These are phyloP conservation scores for Phytophthora capsici DNA, from an alignment of 352 stramenopile species.

Conservation along the genomic window DNA sequence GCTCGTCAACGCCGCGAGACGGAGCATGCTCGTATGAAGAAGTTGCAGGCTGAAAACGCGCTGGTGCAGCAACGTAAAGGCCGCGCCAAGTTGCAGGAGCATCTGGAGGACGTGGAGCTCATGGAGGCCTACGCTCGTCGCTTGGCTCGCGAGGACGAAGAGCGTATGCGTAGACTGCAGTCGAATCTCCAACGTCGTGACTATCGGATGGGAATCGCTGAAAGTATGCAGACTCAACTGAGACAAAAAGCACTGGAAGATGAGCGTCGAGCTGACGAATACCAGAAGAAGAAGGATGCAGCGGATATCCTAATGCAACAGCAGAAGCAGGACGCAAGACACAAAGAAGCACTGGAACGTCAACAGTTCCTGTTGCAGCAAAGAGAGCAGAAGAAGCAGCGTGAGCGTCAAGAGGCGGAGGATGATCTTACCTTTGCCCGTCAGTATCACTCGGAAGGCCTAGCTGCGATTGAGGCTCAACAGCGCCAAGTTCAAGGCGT, in stretches of 20 bases:
- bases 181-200: conserved; percentile 53
- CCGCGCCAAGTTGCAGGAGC: conserved; percentile 46
- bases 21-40: conserved; percentile 60
- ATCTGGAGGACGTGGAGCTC: conserved; percentile 67
- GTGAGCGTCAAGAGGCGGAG: conserved; percentile 60
- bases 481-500: conserved; percentile 41
- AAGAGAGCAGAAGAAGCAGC: conserved; percentile 56
- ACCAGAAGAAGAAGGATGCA: conserved; percentile 65
- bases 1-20: conserved; percentile 41
- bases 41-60: conserved; percentile 56
- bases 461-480: conserved; percentile 51
- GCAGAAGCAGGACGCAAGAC: conserved; percentile 33
- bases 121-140: conserved; percentile 74
- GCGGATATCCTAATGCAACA: conserved; percentile 44
- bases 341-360: conserved; percentile 57
- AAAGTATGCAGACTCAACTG: conserved; percentile 59
- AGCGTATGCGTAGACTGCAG: conserved; percentile 52
- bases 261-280: conserved; percentile 63
- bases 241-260: conserved; percentile 58
- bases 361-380: conserved; percentile 62
- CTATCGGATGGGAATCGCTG: conserved; percentile 45
- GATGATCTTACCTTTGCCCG: conserved; percentile 68
- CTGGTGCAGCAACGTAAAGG: conserved; percentile 51
- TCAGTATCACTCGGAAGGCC: conserved; percentile 54
- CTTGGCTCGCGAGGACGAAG: conserved; percentile 64